Evolutionary conservation across 2,329 filamentous ascomycete species (phyloP).

Genomic region (Cadophora sp.): DNA sequence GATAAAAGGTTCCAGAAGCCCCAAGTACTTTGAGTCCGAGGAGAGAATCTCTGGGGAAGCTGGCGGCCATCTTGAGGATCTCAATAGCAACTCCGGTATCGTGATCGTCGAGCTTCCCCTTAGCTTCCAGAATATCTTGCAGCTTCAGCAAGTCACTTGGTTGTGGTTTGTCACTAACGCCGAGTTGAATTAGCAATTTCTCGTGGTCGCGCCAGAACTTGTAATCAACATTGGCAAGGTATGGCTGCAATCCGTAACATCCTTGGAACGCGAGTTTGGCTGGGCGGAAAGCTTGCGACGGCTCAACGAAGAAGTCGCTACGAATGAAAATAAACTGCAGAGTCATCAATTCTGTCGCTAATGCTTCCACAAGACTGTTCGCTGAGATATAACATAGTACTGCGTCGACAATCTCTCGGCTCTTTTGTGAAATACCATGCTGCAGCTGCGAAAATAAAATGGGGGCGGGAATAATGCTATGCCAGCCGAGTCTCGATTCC

Average conservation of each 20-base stretch:
- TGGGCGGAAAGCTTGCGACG: constrained; percentile 34
- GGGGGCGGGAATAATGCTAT: constrained; percentile 21
- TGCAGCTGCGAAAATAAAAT: constrained; percentile 35
- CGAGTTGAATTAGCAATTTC: constrained; percentile 32
- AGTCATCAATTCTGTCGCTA: constrained; percentile 23
- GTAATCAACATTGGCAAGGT: constrained; percentile 36
- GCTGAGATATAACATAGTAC: constrained; percentile 33
- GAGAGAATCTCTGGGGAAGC: constrained; percentile 22
- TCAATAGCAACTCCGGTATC: constrained; percentile 39
- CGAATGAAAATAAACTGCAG: constrained; percentile 31
- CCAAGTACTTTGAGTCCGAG: constrained; percentile 37
- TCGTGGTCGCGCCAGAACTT: constrained; percentile 35
- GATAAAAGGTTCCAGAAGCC: constrained; percentile 27
- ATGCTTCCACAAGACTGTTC: background rate
- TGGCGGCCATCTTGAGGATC: constrained; percentile 36
- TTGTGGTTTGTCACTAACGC: constrained; percentile 32
- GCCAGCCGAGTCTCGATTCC: constrained; percentile 36
- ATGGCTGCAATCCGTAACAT: constrained; percentile 35
- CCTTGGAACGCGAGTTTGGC: constrained; percentile 13
- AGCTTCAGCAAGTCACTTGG: constrained; percentile 36
- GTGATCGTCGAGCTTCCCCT: constrained; percentile 29
- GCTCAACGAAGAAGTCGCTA: constrained; percentile 24
- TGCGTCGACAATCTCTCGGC: constrained; percentile 31
- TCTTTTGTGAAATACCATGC: constrained; percentile 24
- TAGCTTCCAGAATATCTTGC: constrained; percentile 34